Evolutionary conservation across 371 early-diverging fungal species (phyloP), one percentile per base, ranked within the genome.

Genomic region (Haplosporangium sp.): DNA sequence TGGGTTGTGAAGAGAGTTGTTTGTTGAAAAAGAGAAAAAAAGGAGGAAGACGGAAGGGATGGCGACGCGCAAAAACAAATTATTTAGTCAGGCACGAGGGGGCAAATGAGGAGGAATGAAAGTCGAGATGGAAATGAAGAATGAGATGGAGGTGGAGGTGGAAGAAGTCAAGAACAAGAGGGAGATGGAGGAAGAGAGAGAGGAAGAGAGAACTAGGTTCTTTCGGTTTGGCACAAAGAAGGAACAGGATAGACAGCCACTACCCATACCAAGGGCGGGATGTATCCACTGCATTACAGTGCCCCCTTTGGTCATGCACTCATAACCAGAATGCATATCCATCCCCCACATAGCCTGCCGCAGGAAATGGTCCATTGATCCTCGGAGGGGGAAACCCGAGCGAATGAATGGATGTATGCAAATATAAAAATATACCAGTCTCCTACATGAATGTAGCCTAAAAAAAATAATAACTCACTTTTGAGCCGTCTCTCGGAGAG

Each of bases 241-340:
- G 8, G n/a, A 50, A 46, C 5, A 5, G 46, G 46, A 46, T 5
- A 41, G 29, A 29, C 29, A 29, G 29, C 29, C 29, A 29, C 29
- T 4, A 29, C 4, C 29, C 29, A 29, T 29, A 29, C 29, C 21
- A 58, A 42, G 12, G 43, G 45, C 14, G 43, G 43, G 45, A 6
- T 16, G 1, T 10, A 23, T 42, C 14, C 43, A 68, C 73, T 2
- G 65, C 69, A 16, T 23, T 14, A 55, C 68, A 66, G 12, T 47
- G 65, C 14, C 67, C 67, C 29, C 29, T 29, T 29, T 29, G 29
- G 29, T 29, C 29, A 29, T 4, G 29, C 29, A 29, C 20, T 72
- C 73, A 29, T 79, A 79, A 45, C 73, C 64, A 12, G 73, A 73
- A n/a, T 72, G 79, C 43, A 65, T 72, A 42, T 79, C 65, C 65